phyloP scores from a whole-genome alignment of 176 grass and related monocot genomes.

The Cymbopogon citratus region DNA sequence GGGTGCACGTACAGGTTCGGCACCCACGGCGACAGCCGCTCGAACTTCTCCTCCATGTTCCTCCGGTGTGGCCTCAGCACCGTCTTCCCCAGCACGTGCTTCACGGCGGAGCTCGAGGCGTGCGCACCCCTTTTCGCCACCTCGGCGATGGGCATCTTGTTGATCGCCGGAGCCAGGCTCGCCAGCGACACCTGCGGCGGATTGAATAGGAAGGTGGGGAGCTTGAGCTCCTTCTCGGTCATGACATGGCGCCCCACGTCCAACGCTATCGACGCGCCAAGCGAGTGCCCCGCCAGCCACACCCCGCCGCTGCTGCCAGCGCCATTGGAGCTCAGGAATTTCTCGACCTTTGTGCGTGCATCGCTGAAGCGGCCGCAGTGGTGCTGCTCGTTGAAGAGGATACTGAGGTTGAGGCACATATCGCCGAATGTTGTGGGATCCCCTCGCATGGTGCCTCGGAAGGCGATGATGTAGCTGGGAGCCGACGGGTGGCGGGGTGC shows the following conservation, averaged over 20 bases:
- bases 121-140: neutral
- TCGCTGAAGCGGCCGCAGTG: neutral
- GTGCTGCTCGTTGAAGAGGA: neutral
- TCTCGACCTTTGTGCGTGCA: neutral
- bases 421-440: neutral
- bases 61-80: neutral
- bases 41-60: neutral
- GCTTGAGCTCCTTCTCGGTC: neutral
- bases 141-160: neutral
- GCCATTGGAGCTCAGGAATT: neutral
- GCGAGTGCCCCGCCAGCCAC: slow-evolving; percentile 18
- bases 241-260: slow-evolving; percentile 20
- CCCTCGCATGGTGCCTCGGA: slow-evolving; percentile 1
- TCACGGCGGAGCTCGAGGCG: neutral
- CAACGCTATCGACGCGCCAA: slow-evolving; percentile 22
- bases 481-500: neutral
- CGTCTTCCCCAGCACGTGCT: neutral
- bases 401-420: neutral
- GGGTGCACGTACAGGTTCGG: slow-evolving; percentile 21
- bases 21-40: neutral
- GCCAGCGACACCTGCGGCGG: neutral
- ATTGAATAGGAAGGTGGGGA: slow-evolving; percentile 22
- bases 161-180: neutral
- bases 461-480: slow-evolving; percentile 6
- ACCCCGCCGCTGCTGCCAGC: neutral